These are phyloP conservation scores for Chlorella sorokiniana DNA, from an alignment of 139 green algal genomes.

Conservation along the genomic window DNA sequence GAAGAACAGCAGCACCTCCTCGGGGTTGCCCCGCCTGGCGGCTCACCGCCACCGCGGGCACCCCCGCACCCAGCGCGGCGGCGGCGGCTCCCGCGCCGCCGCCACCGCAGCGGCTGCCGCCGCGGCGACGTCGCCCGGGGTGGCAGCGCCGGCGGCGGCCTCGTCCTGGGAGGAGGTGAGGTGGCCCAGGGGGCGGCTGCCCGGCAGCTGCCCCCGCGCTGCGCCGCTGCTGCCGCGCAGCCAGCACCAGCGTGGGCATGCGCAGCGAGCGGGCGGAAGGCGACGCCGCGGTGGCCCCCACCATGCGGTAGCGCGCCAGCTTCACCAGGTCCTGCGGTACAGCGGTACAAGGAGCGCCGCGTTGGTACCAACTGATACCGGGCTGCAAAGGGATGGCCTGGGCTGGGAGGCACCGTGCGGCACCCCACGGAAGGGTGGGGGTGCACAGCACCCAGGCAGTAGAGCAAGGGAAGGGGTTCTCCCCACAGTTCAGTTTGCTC, in stretches of 20 bases:
- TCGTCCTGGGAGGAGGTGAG: slow-evolving; percentile 1
- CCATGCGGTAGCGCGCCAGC: slow-evolving; percentile 69
- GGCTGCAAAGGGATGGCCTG: not conserved
- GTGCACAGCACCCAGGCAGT: too few species aligned
- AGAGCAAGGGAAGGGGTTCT: too few species aligned
- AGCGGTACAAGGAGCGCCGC: not conserved
- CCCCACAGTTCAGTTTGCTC: too few species aligned
- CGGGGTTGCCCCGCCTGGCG: slow-evolving; percentile 9
- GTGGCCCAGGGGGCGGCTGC: not conserved
- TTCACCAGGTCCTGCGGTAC: slow-evolving; percentile 59
- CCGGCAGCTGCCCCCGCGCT: not conserved
- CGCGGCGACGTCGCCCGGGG: not conserved
- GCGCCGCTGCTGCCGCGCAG: slow-evolving; percentile 41
- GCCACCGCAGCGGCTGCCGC: not conserved
- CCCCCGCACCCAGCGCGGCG: not conserved
- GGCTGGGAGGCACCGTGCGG: too few species aligned
- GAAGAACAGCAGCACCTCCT: slow-evolving; percentile 70
- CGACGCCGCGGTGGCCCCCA: slow-evolving; percentile 39
- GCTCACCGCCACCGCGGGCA: slow-evolving; percentile 29
- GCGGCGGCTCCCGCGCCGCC: not conserved
- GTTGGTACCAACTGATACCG: too few species aligned
- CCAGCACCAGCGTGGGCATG: slow-evolving; percentile 46
- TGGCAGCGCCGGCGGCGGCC: not conserved
- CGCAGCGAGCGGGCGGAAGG: slow-evolving; percentile 4
- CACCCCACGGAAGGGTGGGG: too few species aligned